A percentile compares a stretch with the other conserved stretches of the same genome.
These are phyloP conservation scores for Senna tora DNA, from an alignment of 306 rosid genomes.

Conservation along the genomic window DNA sequence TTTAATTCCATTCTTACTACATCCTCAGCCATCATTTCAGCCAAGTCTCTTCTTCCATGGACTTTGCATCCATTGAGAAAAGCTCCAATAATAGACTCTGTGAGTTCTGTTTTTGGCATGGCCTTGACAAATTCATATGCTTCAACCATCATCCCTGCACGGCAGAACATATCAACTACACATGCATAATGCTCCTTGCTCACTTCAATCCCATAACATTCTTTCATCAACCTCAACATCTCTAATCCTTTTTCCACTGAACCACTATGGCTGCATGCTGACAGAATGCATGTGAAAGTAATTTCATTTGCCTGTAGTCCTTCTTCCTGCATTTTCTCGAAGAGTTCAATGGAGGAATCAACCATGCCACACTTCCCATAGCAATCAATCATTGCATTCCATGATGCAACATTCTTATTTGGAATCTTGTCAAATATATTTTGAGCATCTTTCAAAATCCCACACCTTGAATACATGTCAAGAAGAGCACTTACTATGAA, in stretches of 20 bases:
- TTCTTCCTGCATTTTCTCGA: constrained; percentile 52
- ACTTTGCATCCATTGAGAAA: constrained; percentile 68
- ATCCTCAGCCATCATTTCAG: constrained; percentile 54
- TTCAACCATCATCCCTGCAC: constrained; percentile 65
- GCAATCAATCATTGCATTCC: constrained; percentile 76
- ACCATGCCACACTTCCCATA: constrained; percentile 72
- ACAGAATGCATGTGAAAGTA: constrained; percentile 61
- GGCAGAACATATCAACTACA: constrained; percentile 66
- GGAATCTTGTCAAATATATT: constrained; percentile 50
- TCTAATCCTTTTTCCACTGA: constrained; percentile 55
- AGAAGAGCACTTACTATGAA: constrained; percentile 65
- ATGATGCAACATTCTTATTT: constrained; percentile 52
- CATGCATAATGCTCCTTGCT: constrained; percentile 63
- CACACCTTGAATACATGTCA: constrained; percentile 73
- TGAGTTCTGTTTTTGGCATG: constrained; percentile 47
- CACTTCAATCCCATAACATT: constrained; percentile 45
- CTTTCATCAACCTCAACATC: constrained; percentile 59
- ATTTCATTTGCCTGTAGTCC: constrained; percentile 58
- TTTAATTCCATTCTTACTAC: constrained; percentile 50
- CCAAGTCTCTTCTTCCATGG: constrained; percentile 70
- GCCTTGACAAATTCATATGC: constrained; percentile 58
- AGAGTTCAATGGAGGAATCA: constrained; percentile 51
- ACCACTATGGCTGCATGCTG: constrained; percentile 76
- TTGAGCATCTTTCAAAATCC: constrained; percentile 48
- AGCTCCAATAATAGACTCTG: constrained; percentile 64